These are phyloP conservation scores for Funneliformis geosporum DNA, from an alignment of 192 early-diverging fungal genomes.

Conservation along the genomic window DNA sequence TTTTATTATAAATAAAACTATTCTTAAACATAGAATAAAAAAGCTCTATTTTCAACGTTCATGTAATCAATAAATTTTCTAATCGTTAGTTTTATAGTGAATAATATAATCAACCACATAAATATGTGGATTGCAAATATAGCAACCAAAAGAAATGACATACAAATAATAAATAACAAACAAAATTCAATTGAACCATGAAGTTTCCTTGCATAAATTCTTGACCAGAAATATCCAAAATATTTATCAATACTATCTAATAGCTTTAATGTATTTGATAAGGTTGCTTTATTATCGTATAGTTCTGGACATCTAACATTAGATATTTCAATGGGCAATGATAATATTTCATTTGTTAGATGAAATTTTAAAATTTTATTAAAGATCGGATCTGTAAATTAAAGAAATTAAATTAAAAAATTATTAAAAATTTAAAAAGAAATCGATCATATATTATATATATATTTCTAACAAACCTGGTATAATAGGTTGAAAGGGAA, in stretches of 20 bases:
- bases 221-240: not conserved
- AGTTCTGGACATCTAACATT: not conserved
- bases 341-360: not conserved
- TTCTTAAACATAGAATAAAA: no score
- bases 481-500: not conserved
- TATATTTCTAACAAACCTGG: not conserved
- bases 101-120: not conserved
- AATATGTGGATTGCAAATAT: not conserved
- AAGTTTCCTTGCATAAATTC: not conserved
- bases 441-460: no score
- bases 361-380: not conserved
- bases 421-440: not conserved
- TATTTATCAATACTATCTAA: not conserved
- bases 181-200: not conserved
- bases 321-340: not conserved
- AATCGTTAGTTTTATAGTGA: not conserved
- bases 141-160: not conserved
- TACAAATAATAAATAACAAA: not conserved
- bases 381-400: not conserved
- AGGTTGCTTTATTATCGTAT: not conserved
- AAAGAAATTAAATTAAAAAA: not conserved
- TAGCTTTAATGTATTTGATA: not conserved
- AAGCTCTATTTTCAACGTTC: not conserved
- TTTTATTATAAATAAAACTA: no score
- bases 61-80: not conserved